A percentile compares a stretch with the other conserved stretches of the same genome.
Evolutionary conservation across 257 asterid genomes (phyloP).

Genomic region (Fraxinus anomala): DNA sequence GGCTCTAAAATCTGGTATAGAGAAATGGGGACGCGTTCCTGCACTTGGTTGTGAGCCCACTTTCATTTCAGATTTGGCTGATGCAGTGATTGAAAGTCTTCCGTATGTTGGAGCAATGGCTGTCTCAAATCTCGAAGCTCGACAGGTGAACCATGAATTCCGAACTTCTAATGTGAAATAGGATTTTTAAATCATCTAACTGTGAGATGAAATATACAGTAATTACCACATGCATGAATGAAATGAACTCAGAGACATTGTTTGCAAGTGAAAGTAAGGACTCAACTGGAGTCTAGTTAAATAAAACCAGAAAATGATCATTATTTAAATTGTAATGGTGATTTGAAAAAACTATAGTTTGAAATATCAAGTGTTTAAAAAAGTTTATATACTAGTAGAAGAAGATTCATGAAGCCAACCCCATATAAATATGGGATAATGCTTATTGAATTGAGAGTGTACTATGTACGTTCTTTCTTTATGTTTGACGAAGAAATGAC

Average conservation of each 20-base stretch:
- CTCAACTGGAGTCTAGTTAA: neutral
- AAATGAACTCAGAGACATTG: neutral
- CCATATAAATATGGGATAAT: neutral
- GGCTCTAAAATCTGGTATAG: constrained; percentile 89
- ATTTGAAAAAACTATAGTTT: neutral
- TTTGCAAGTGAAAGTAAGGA: neutral
- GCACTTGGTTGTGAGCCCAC: constrained; percentile 95
- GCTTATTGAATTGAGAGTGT: neutral
- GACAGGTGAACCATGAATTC: constrained; percentile 59
- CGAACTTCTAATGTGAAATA: neutral
- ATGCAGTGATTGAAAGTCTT: constrained; percentile 98
- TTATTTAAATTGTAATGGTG: neutral
- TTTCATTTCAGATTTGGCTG: constrained; percentile 92
- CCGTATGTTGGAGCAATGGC: constrained; percentile 99
- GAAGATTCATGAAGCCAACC: neutral
- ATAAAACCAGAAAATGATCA: neutral
- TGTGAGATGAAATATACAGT: constrained; percentile 2
- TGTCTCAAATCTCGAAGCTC: constrained; percentile 96
- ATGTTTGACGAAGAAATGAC: neutral
- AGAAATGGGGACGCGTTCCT: constrained; percentile 99
- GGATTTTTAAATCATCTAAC: neutral
- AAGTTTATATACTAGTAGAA: neutral
- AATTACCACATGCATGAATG: neutral
- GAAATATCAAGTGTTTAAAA: neutral
- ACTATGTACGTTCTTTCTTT: neutral